Base-by-base conservation (phyloP, 345 rosid species). In the Aegle marmelos region DNA sequence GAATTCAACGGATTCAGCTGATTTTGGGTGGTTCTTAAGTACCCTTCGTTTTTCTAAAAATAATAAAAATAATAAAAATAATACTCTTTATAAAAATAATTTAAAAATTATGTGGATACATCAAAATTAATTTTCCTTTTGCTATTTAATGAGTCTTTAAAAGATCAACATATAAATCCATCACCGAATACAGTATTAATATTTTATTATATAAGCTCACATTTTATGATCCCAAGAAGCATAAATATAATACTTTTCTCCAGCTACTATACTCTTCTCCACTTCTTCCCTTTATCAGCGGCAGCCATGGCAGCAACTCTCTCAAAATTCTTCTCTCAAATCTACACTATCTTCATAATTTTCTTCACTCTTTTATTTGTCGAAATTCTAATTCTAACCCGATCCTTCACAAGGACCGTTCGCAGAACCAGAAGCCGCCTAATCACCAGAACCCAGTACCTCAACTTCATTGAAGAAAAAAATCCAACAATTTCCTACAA, bases 231-330 rank as follows among this genome's bases (percentile, higher is more conserved):
- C 4, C 2, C 48, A 33, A 45, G 50, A 11, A 45, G 50, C 30
- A 21, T 27, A n/a, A 33, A 19, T 9, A 31, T 24, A 54, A 11
- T 54, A 14, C 24, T 16, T 13, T 17, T 3, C 11, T 11, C 50
- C 3, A 2, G 50, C 50, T 3, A 45, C 16, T 45, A 13, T 4
- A 45, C 0, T 45, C 50, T 45, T 45, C 63, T 57, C 9, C 24
- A 28, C 8, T 3, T 19, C 4, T 24, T 4, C 4, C 33, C 30
- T 60, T 60, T 63, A 31, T 41, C 76, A 24, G 41, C 39, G 61
- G 41, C 75, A 71, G 27, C 74, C 76, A 86, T 88, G 89, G 83
- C 78, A 48, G 61, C 78, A 56, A 65, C 84, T 64, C 78, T 85
- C 72, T 66, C 87, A 9, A 69, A 79, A 50, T 62, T 83, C 78